These are phyloP conservation scores for Aspergillus sp. DNA, from an alignment of 2,329 filamentous ascomycete genomes.

Conservation along the genomic window DNA sequence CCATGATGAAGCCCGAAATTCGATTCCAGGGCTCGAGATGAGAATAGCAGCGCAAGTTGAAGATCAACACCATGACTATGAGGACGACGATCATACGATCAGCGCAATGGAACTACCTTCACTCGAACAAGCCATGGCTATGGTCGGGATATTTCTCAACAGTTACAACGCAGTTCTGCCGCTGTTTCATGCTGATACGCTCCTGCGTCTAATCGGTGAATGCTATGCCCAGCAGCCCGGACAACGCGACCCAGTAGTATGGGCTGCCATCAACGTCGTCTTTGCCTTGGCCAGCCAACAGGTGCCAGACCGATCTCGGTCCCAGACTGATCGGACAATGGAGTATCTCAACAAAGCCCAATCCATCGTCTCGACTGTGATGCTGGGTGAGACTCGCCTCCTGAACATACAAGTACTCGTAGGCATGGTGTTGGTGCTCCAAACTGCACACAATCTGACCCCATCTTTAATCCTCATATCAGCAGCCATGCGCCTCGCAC, in stretches of 20 bases:
- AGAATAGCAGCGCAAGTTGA: not conserved
- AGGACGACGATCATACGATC: not conserved
- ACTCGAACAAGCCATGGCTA: not conserved
- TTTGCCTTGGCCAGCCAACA: not conserved
- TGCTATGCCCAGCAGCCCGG: not conserved
- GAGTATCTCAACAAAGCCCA: not conserved
- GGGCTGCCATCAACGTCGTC: constrained; percentile 1
- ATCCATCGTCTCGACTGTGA: not conserved
- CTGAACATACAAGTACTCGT: not conserved
- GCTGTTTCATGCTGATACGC: not conserved
- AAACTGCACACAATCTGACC: not conserved
- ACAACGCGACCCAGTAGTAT: not conserved
- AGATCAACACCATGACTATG: not conserved
- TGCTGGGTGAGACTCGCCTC: not conserved
- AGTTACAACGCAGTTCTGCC: not conserved
- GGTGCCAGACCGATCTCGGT: not conserved
- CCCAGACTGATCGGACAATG: not conserved
- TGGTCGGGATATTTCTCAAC: not conserved
- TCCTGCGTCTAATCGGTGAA: not conserved
- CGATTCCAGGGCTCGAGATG: too few relatives aligned
- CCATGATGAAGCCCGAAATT: too few relatives aligned
- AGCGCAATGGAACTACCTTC: not conserved
- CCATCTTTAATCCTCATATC: not conserved
- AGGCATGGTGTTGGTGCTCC: not conserved
- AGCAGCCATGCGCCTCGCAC: not conserved